phyloP scores from a whole-genome alignment of 73 alveolate species.

The Paramecium sexaurelia region DNA sequence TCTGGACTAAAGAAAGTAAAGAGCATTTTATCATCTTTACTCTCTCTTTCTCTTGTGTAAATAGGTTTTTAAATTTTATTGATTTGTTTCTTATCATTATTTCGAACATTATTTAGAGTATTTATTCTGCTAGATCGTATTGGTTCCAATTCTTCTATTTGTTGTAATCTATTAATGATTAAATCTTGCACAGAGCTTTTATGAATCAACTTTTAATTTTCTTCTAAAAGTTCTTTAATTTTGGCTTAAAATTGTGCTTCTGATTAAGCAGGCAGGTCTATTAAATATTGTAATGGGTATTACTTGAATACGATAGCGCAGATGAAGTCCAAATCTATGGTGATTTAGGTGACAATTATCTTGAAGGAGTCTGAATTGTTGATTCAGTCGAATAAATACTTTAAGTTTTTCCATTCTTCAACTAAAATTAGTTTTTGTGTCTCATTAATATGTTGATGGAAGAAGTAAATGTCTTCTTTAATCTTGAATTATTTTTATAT shows the following conservation, averaged over 20 bases:
- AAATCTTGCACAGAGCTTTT: not conserved
- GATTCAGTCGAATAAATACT: not conserved
- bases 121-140: not conserved
- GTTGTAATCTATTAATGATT: not conserved
- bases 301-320: not conserved
- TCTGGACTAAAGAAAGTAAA: not conserved
- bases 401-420: not conserved
- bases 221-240: not conserved
- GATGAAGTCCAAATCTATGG: not conserved
- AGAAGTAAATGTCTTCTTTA: not conserved
- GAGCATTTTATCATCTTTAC: not conserved
- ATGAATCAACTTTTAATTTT: not conserved
- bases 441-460: not conserved
- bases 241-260: not conserved
- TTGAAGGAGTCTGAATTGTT: not conserved
- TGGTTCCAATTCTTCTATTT: not conserved
- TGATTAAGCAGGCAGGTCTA: not conserved
- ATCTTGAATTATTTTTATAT: not conserved
- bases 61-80: not conserved
- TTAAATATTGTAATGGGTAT: not conserved
- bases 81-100: not conserved
- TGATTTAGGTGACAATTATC: not conserved
- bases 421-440: not conserved
- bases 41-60: not conserved
- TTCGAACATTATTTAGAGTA: not conserved